Conservation (phyloP, 2,329 filamentous ascomycete species). For the Fusarium torreyae region DNA sequence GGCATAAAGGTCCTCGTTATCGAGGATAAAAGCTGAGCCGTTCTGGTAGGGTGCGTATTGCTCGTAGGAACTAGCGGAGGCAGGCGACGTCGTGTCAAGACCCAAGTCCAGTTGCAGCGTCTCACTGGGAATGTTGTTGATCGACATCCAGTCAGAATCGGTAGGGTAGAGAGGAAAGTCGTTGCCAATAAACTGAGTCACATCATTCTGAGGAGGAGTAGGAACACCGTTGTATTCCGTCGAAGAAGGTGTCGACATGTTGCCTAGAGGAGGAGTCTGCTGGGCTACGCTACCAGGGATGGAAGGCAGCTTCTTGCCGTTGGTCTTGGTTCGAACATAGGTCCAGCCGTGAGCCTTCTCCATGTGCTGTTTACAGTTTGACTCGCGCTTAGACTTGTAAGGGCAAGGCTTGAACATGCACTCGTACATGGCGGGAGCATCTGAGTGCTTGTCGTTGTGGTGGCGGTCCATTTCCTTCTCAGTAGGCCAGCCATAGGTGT, state of each 20-base stretch:
- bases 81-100: slow-evolving; percentile 58
- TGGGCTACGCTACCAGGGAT: slow-evolving; percentile 64
- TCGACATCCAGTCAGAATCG: slow-evolving; percentile 62
- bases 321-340: slow-evolving; percentile 95
- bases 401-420: slow-evolving; percentile 88
- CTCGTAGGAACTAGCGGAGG: slow-evolving; percentile 58
- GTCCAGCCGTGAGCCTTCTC: slow-evolving; percentile 94
- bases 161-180: slow-evolving; percentile 67
- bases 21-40: slow-evolving; percentile 72
- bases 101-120: slow-evolving; percentile 60
- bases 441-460: slow-evolving; percentile 94
- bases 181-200: slow-evolving; percentile 53
- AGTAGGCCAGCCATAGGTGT: slow-evolving; percentile 91
- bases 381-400: slow-evolving; percentile 95
- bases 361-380: slow-evolving; percentile 99
- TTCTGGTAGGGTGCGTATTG: slow-evolving; percentile 75
- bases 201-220: slow-evolving; percentile 70
- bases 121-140: slow-evolving; percentile 52
- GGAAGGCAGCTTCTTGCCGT: slow-evolving; percentile 74
- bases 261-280: slow-evolving; percentile 72
- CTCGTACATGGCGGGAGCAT: slow-evolving; percentile 83
- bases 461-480: slow-evolving; percentile 98
- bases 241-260: slow-evolving; percentile 74
- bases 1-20: slow-evolving; percentile 74
- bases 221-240: slow-evolving; percentile 66